Evolutionary conservation across 805 yeast genomes (phyloP).

Genomic region (Candida krabiensis): DNA sequence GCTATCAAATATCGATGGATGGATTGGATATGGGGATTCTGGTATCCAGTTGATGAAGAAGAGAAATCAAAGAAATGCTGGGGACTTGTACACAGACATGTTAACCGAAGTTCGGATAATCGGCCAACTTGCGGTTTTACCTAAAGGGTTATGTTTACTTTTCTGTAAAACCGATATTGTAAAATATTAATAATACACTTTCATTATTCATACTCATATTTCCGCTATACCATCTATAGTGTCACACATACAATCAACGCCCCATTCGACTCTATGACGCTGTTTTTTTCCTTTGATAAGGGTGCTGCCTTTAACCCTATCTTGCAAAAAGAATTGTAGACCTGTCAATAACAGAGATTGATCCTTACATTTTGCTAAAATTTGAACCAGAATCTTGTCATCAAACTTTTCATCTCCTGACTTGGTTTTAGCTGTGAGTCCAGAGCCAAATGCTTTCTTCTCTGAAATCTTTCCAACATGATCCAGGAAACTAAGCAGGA

Average conservation of each 20-base stretch:
- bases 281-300: conserved; percentile 56
- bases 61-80: background rate
- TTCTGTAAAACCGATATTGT: too few species aligned
- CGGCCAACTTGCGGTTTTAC: conserved; percentile 3
- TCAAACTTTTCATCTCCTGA: conserved; percentile 34
- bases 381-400: conserved; percentile 33
- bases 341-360: conserved; percentile 64
- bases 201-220: too few species aligned
- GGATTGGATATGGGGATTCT: conserved; percentile 25
- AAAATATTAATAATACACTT: too few species aligned
- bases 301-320: conserved; percentile 44
- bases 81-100: background rate
- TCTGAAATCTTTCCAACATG: conserved; percentile 64
- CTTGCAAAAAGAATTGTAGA: conserved; percentile 57
- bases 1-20: conserved; percentile 14
- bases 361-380: conserved; percentile 53
- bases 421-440: conserved; percentile 33
- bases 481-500: conserved; percentile 68
- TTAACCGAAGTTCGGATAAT: background rate
- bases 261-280: conserved; percentile 65
- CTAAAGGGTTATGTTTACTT: too few species aligned
- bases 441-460: conserved; percentile 43
- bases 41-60: conserved; percentile 24
- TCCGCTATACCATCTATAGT: conserved; percentile 43
- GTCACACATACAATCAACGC: conserved; percentile 52